These are phyloP conservation scores for Citrus maxima DNA, from an alignment of 345 rosid genomes.

Conservation along the genomic window DNA sequence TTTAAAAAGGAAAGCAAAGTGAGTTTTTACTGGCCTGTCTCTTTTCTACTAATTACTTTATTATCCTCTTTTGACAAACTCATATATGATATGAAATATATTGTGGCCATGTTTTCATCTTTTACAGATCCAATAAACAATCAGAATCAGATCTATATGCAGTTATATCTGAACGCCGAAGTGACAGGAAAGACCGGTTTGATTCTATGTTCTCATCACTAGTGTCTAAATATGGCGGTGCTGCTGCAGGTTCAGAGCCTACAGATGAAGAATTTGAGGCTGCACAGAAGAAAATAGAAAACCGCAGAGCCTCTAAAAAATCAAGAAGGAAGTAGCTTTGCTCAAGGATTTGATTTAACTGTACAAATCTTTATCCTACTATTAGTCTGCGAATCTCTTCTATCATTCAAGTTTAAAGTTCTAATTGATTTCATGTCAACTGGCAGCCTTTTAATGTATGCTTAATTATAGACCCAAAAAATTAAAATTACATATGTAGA, in stretches of 20 bases:
- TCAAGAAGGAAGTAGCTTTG: constrained; percentile 39
- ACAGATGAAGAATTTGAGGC: constrained; percentile 95
- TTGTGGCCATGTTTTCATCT: not conserved
- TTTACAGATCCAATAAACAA: constrained; percentile 44
- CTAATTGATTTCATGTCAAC: not conserved
- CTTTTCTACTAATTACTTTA: not conserved
- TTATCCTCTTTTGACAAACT: not conserved
- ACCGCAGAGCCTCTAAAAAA: constrained; percentile 44
- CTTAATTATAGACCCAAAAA: not conserved
- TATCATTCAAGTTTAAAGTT: not conserved
- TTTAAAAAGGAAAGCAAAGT: constrained; percentile 51
- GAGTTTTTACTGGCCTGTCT: constrained; percentile 19
- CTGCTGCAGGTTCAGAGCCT: constrained; percentile 47
- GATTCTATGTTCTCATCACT: constrained; percentile 86
- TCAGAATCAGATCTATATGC: constrained; percentile 57
- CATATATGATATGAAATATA: not conserved
- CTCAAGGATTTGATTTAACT: not conserved
- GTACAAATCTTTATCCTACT: constrained; percentile 16
- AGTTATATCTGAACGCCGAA: constrained; percentile 57
- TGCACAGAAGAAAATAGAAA: constrained; percentile 61
- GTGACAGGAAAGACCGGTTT: constrained; percentile 61
- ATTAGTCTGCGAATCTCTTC: constrained; percentile 3
- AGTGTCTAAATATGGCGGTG: constrained; percentile 65
- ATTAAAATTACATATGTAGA: no score
- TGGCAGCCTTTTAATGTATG: not conserved